Base-by-base conservation (phyloP, 805 yeast genomes). In the Cyberlindnera bimundalis region DNA sequence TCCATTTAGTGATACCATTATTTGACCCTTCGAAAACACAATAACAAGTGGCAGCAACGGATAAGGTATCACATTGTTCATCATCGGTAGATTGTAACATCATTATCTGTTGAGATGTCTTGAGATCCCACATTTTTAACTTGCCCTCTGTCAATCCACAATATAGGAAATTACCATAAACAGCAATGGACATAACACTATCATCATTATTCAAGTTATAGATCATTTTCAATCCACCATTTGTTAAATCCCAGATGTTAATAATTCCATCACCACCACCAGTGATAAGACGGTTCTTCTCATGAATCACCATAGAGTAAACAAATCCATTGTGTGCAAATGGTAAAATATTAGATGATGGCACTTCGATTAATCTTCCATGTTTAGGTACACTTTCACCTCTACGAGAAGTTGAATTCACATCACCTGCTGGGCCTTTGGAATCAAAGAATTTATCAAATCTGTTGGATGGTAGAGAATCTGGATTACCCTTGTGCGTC, bases 241-340 rank as follows among this genome's bases (percentile, higher is more conserved):
- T 48, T 5, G 47, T 32, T 20, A 79, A 53, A 0, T 77, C 74
- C 98, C 98, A 91, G 11, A 88, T 59, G 52, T 86, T 86, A n/a
- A 84, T 76, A 8, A 74, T 52, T 0, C 97, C 98, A 63, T 93
- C 98, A 33, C 98, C 98, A 37, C 96, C 95, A 20, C 95, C 91
- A 3, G 85, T 71, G 4, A 82, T 61, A 7, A 84, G 55, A 9
- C 66, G 59, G 28, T 71, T 73, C 3, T 56, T 38, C 5, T 61
- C 51, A 17, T 46, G 44, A 2, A 53, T 39, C 15, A 39, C 41
- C 52, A 86, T 76, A 30, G 89, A 73, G 60, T 90, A 89, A 11
- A 91, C 80, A 51, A 85, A 91, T 13, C 98, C 96, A 56, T 86
- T 79, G 59, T 91, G 99, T 3, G 99, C 97, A 62, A 86, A 91